Conservation (phyloP, 2,329 filamentous ascomycete species). For the Fusarium succisae region DNA sequence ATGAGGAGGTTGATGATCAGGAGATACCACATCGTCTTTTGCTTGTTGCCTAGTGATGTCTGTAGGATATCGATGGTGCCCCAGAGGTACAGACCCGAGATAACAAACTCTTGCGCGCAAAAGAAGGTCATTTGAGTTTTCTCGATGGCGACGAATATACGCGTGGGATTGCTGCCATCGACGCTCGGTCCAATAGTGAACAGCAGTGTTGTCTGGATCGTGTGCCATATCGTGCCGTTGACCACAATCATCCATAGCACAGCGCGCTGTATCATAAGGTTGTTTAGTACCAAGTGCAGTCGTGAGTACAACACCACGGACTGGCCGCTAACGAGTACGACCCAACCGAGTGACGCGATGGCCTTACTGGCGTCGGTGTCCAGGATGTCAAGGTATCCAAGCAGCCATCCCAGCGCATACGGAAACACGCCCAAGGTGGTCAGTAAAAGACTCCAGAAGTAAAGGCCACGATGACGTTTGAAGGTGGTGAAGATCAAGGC, state of each 20-base stretch:
- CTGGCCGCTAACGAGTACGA: constrained; percentile 14
- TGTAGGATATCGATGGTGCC: constrained; percentile 6
- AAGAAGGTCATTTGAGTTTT: constrained; percentile 21
- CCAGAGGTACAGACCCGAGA: constrained; percentile 13
- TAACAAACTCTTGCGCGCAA: constrained; percentile 14
- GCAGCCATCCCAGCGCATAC: constrained; percentile 2
- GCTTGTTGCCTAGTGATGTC: constrained; percentile 18
- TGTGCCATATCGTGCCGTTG: constrained; percentile 19
- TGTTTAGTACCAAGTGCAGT: not conserved
- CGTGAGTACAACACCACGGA: constrained; percentile 11
- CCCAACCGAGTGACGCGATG: constrained; percentile 3
- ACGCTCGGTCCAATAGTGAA: not conserved
- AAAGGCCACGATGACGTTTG: not conserved
- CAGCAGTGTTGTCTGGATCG: constrained; percentile 1
- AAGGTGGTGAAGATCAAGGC: constrained; percentile 11
- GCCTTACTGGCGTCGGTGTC: constrained; percentile 1
- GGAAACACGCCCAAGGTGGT: constrained; percentile 5
- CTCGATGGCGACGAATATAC: constrained; percentile 2
- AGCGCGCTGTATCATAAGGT: not conserved
- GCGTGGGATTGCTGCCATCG: not conserved
- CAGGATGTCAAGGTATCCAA: constrained; percentile 4
- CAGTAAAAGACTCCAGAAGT: constrained; percentile 15
- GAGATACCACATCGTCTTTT: constrained; percentile 26
- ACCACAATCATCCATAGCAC: constrained; percentile 22
- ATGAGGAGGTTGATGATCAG: constrained; percentile 24